A percentile compares a stretch with the other conserved stretches of the same genome.
Conservation (phyloP, 306 rosid genomes). For the Dicorynia guianensis region DNA sequence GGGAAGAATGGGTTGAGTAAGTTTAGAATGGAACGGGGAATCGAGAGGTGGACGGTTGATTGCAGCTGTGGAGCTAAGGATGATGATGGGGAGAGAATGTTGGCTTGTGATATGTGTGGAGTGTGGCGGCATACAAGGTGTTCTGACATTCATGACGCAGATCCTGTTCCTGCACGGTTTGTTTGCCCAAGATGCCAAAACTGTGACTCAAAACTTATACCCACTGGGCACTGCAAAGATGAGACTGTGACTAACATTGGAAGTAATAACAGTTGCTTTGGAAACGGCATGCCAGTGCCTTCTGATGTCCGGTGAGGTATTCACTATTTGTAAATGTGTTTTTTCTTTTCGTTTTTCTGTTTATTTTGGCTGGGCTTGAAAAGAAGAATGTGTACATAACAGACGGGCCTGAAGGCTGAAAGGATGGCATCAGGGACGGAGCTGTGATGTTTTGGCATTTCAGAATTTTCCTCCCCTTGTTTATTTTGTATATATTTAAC, state of each 20-base stretch:
- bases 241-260: constrained; percentile 53
- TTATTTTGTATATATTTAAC: constrained; percentile 33
- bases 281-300: constrained; percentile 50
- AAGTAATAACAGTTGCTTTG: constrained; percentile 47
- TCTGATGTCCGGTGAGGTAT: constrained; percentile 50
- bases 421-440: constrained; percentile 30
- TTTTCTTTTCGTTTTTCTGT: constrained; percentile 18
- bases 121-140: constrained; percentile 96
- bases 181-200: constrained; percentile 73
- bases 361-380: constrained; percentile 42
- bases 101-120: constrained; percentile 86
- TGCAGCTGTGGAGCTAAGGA: constrained; percentile 93
- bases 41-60: constrained; percentile 96
- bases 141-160: constrained; percentile 70
- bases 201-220: constrained; percentile 39
- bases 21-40: constrained; percentile 90
- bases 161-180: constrained; percentile 73
- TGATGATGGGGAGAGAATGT: constrained; percentile 97
- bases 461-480: constrained; percentile 15
- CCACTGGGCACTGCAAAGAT: constrained; percentile 60
- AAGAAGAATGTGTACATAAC: constrained; percentile 54
- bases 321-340: constrained; percentile 27
- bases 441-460: constrained; percentile 41
- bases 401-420: constrained; percentile 36
- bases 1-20: constrained; percentile 70